phyloP scores from a whole-genome alignment of 768 basidiomycete genomes.

The Russula griseocarnosa region DNA sequence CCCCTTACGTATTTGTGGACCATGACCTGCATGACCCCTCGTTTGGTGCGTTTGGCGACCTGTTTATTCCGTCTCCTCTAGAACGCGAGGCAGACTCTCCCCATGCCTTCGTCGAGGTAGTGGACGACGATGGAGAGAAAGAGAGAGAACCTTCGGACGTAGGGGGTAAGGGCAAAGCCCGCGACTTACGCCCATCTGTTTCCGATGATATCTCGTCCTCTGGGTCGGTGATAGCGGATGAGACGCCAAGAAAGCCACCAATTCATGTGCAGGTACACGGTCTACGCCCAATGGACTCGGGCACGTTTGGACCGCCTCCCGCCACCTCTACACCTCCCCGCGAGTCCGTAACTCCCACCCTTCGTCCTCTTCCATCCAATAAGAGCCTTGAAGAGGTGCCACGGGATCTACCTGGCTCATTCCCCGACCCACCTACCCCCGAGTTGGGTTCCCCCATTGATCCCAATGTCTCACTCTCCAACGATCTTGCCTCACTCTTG shows the following conservation, averaged over 20 bases:
- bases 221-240: slow-evolving; percentile 39
- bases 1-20: slow-evolving; percentile 46
- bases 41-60: slow-evolving; percentile 39
- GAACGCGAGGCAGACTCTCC: slow-evolving; percentile 40
- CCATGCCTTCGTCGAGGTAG: slow-evolving; percentile 62
- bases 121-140: slow-evolving; percentile 42
- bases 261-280: slow-evolving; percentile 51
- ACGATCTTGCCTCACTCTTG: slow-evolving; percentile 63
- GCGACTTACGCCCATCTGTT: slow-evolving; percentile 30
- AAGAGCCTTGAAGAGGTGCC: not conserved
- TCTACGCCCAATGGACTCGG: slow-evolving; percentile 23
- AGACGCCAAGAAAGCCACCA: slow-evolving; percentile 52
- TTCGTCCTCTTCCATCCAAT: not conserved
- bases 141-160: not conserved
- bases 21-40: slow-evolving; percentile 62
- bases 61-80: slow-evolving; percentile 37
- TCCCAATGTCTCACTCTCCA: slow-evolving; percentile 47
- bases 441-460: slow-evolving; percentile 38
- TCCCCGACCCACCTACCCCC: slow-evolving; percentile 50
- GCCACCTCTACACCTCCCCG: slow-evolving; percentile 23
- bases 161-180: slow-evolving; percentile 42
- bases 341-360: slow-evolving; percentile 19
- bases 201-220: slow-evolving; percentile 41
- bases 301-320: slow-evolving; percentile 26
- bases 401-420: slow-evolving; percentile 25